Conservation (phyloP, 2,329 filamentous ascomycete species). For the Monosporascus sp. region DNA sequence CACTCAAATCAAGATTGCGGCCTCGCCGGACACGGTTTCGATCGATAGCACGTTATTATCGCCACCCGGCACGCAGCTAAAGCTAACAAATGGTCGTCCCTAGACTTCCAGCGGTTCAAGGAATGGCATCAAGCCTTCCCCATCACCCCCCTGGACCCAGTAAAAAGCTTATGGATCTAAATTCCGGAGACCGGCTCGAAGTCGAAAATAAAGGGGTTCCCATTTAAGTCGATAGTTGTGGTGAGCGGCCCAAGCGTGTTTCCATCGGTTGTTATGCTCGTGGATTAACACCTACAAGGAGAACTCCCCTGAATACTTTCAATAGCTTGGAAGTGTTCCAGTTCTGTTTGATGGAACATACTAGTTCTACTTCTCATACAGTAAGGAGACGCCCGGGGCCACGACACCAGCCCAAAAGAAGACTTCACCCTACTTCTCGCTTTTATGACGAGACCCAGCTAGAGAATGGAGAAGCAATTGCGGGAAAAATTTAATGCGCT, state of each 20-base stretch:
- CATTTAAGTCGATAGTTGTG: neutral
- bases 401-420: neutral
- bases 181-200: neutral
- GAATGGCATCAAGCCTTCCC: neutral
- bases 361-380: neutral
- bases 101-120: neutral
- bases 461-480: neutral
- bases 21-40: neutral
- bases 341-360: neutral
- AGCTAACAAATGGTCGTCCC: neutral
- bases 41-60: no score
- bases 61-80: neutral
- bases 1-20: neutral
- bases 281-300: neutral
- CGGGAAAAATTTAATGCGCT: neutral
- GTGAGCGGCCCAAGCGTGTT: neutral
- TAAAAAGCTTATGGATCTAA: neutral
- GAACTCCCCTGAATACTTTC: neutral
- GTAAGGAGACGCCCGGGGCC: neutral
- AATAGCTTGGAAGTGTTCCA: neutral
- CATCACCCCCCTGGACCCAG: neutral
- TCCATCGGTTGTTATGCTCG: neutral
- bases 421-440: neutral
- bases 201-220: neutral
- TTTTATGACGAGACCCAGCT: neutral